Percentiles rank a stretch among this genome's conserved stretches.
Conservation (phyloP, 495 filamentous ascomycete species). For the Cercophora samala region DNA sequence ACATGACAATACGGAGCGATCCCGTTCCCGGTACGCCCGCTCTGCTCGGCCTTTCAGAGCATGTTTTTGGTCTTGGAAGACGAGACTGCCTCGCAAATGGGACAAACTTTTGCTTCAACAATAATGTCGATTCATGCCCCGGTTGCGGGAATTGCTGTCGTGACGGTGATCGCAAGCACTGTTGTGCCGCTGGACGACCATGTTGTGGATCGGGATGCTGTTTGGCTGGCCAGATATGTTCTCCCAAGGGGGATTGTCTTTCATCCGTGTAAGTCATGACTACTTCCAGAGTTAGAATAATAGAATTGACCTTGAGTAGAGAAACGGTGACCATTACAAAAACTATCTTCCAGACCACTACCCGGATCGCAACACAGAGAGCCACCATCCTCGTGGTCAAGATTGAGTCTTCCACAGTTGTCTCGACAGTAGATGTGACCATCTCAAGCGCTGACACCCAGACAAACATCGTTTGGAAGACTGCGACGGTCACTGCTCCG, state of each 20-base stretch:
- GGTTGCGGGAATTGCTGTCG: conserved; percentile 32
- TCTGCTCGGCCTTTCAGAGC: conserved; percentile 18
- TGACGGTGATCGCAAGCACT: conserved; percentile 23
- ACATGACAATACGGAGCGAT: conserved; percentile 12
- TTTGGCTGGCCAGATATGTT: conserved; percentile 28
- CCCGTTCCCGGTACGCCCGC: conserved; percentile 24
- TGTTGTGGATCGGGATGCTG: conserved; percentile 36
- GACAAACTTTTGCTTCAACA: conserved; percentile 35
- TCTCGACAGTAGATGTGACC: conserved; percentile 28
- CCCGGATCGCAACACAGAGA: conserved; percentile 23
- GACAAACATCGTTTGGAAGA: conserved; percentile 27
- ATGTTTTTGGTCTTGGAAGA: conserved; percentile 17
- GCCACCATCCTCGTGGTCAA: conserved; percentile 28
- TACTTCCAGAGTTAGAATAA: background rate
- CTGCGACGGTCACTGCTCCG: conserved; percentile 15
- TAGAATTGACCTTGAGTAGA: conserved; percentile 13
- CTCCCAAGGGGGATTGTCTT: conserved; percentile 26
- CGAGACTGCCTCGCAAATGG: conserved; percentile 34
- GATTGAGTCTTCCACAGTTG: conserved; percentile 26
- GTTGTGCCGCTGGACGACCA: conserved; percentile 22
- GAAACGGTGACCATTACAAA: conserved; percentile 24
- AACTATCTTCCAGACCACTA: conserved; percentile 21
- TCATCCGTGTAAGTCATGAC: conserved; percentile 24
- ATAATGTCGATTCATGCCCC: conserved; percentile 27
- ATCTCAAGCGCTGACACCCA: conserved; percentile 28